Conservation (phyloP, 2,329 filamentous ascomycete genomes). For the Balansia obtecta region DNA sequence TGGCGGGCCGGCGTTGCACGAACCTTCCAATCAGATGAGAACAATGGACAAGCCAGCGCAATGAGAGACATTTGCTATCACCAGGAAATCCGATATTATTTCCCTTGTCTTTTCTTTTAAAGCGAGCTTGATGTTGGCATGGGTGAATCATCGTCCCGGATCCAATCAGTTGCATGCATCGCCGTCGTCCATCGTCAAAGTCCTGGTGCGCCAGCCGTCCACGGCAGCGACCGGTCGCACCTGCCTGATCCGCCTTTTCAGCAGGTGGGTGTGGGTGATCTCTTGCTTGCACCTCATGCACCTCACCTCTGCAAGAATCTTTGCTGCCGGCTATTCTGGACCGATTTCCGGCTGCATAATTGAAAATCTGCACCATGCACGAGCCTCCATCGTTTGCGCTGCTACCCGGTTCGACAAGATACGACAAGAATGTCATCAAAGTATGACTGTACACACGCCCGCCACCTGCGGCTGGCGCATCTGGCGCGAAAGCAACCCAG, state of each 20-base stretch:
- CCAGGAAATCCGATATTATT: too few species aligned
- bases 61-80: too few species aligned
- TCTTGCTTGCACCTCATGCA: background rate
- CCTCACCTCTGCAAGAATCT: background rate
- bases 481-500: background rate
- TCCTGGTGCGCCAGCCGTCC: background rate
- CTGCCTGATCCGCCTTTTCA: background rate
- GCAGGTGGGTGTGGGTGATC: background rate
- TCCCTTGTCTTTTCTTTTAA: too few species aligned
- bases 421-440: background rate
- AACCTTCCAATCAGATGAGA: too few species aligned
- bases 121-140: too few species aligned
- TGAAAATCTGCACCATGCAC: background rate
- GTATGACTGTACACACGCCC: too few species aligned
- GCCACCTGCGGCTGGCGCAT: background rate
- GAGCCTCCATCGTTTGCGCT: too few species aligned
- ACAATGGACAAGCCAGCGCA: too few species aligned
- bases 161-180: too few species aligned
- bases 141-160: too few species aligned
- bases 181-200: background rate
- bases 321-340: background rate
- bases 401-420: too few species aligned
- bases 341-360: background rate
- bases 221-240: slow-evolving; percentile 1
- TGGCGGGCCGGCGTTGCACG: too few species aligned